Percentiles rank a stretch among this genome's conserved stretches.
phyloP scores from a whole-genome alignment of 2,329 filamentous ascomycete genomes.

The Diplodia sapinea region DNA sequence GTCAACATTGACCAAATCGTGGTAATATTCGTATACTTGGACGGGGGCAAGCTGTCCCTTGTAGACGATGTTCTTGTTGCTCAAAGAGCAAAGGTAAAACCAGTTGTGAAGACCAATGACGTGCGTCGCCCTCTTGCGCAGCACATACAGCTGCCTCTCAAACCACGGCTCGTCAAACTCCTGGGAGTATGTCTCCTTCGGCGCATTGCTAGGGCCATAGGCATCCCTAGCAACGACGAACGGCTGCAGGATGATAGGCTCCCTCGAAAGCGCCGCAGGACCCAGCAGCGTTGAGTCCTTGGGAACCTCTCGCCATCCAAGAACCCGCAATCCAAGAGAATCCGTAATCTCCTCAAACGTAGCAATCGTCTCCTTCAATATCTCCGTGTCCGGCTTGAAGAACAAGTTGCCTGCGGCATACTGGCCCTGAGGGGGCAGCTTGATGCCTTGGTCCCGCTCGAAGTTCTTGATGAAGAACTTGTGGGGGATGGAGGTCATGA shows the following conservation, averaged over 20 bases:
- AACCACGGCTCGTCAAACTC: constrained; percentile 85
- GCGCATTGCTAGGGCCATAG: constrained; percentile 81
- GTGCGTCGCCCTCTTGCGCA: constrained; percentile 94
- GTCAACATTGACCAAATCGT: constrained; percentile 94
- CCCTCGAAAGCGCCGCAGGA: constrained; percentile 88
- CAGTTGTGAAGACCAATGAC: constrained; percentile 95
- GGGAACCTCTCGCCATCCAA: constrained; percentile 96
- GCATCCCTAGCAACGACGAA: constrained; percentile 87
- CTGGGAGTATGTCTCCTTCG: constrained; percentile 77
- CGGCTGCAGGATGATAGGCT: constrained; percentile 93
- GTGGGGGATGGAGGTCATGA: constrained; percentile 99
- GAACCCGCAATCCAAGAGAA: constrained; percentile 82
- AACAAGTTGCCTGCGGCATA: constrained; percentile 98
- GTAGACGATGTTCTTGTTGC: constrained; percentile 99
- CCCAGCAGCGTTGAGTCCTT: constrained; percentile 92
- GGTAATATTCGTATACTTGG: constrained; percentile 98
- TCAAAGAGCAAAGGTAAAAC: constrained; percentile 97
- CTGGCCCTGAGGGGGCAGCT: constrained; percentile 85
- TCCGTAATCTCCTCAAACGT: constrained; percentile 94
- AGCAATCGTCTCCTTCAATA: constrained; percentile 85
- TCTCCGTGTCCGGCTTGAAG: constrained; percentile 95
- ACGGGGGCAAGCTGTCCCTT: constrained; percentile 94
- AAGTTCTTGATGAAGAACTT: constrained; percentile 99
- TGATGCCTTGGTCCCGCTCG: constrained; percentile 84
- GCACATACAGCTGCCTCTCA: constrained; percentile 90